Evolutionary conservation across 371 early-diverging fungal genomes (phyloP).

Genomic region (Mucor circinelloides): DNA sequence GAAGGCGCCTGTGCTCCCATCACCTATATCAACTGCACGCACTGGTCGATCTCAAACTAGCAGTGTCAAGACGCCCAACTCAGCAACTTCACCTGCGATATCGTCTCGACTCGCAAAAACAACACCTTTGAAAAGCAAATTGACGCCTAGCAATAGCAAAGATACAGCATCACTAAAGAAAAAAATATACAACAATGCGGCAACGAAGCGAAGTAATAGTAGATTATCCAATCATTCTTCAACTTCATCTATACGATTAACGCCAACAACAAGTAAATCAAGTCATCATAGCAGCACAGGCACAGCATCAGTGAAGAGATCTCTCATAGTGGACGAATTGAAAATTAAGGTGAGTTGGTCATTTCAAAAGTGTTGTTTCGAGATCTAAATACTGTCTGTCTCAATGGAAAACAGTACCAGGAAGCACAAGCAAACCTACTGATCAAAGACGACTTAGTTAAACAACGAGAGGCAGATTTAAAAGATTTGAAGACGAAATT

Average conservation of each 20-base stretch:
- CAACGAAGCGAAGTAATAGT: not conserved
- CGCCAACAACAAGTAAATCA: not conserved
- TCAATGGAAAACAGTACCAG: not conserved
- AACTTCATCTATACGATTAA: not conserved
- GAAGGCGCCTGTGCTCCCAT: not conserved
- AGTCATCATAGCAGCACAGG: not conserved
- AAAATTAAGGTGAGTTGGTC: slow-evolving; percentile 2
- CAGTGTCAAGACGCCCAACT: not conserved
- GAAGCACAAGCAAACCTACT: not conserved
- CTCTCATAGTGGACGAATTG: slow-evolving; percentile 1
- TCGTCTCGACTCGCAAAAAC: not conserved
- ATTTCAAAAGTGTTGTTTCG: not conserved
- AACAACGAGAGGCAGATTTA: not conserved
- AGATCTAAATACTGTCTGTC: not conserved
- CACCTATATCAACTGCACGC: not conserved
- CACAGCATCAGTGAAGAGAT: not conserved
- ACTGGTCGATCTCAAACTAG: not conserved
- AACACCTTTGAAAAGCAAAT: not conserved
- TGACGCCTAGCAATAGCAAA: not conserved
- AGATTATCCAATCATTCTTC: not conserved
- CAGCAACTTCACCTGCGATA: not conserved
- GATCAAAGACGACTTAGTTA: not conserved
- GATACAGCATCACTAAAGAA: not conserved
- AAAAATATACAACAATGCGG: not conserved
- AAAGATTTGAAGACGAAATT: not conserved